phyloP scores from a whole-genome alignment of 768 basidiomycete genomes.

The Kwoniella mangroviensis region DNA sequence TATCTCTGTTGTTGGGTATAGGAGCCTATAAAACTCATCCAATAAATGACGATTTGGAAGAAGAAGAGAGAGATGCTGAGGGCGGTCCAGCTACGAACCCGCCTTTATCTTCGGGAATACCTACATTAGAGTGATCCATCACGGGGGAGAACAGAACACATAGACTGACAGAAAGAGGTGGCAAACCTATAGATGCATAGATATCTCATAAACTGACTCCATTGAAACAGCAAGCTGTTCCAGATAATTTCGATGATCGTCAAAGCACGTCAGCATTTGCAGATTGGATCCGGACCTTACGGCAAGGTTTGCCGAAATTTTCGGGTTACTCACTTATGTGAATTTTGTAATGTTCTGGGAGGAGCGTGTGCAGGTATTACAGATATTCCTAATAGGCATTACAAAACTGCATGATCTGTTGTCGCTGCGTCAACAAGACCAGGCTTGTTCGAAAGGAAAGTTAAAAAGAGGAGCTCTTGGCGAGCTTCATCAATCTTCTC shows the following conservation, averaged over 20 bases:
- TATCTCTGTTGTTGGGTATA: constrained; percentile 4
- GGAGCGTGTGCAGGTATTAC: background rate
- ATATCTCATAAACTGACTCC: background rate
- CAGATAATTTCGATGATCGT: constrained; percentile 12
- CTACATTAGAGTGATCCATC: background rate
- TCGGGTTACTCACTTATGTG: constrained; percentile 1
- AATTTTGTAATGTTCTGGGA: background rate
- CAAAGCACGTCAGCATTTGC: constrained; percentile 17
- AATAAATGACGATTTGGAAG: constrained; percentile 8
- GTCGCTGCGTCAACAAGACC: background rate
- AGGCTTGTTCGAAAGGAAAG: background rate
- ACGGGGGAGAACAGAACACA: background rate
- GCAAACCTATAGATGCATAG: constrained; percentile 15
- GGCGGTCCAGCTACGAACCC: background rate
- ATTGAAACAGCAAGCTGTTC: background rate
- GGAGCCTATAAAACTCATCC: constrained; percentile 14
- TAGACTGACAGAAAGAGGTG: no score
- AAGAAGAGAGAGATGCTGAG: constrained; percentile 2
- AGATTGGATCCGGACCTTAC: background rate
- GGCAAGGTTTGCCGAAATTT: background rate
- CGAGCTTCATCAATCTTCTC: background rate
- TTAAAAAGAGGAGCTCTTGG: constrained; percentile 8
- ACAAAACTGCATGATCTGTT: background rate
- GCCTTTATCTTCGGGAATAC: constrained; percentile 3
- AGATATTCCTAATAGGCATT: constrained; percentile 3